These are phyloP conservation scores for Coniochaeta prunicola DNA, from an alignment of 2,329 filamentous ascomycete species.

Conservation along the genomic window DNA sequence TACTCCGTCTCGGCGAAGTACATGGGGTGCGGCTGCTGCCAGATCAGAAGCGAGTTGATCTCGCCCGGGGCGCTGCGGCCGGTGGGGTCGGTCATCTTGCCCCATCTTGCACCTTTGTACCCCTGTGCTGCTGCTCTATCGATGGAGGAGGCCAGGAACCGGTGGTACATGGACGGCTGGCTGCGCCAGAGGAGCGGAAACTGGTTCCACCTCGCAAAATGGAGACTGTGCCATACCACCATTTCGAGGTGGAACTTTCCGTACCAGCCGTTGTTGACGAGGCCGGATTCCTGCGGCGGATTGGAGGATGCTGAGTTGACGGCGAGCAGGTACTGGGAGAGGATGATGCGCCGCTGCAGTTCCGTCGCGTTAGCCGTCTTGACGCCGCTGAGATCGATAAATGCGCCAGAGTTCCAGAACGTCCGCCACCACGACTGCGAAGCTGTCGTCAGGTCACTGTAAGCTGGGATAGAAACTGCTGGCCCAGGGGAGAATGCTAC, in stretches of 20 bases:
- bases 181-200: slow-evolving; percentile 36
- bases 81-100: slow-evolving; percentile 50
- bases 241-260: slow-evolving; percentile 51
- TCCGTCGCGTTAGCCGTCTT: slow-evolving; percentile 34
- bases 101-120: slow-evolving; percentile 37
- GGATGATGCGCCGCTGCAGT: slow-evolving; percentile 43
- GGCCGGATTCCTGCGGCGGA: slow-evolving; percentile 36
- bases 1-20: slow-evolving; percentile 53
- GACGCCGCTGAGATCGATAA: slow-evolving; percentile 38
- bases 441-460: slow-evolving; percentile 16
- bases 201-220: slow-evolving; percentile 43
- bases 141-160: slow-evolving; percentile 32
- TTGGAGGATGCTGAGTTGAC: slow-evolving; percentile 43
- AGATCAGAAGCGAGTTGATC: slow-evolving; percentile 54
- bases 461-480: slow-evolving; percentile 15
- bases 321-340: slow-evolving; percentile 45
- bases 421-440: slow-evolving; percentile 36
- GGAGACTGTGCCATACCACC: slow-evolving; percentile 44
- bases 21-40: slow-evolving; percentile 56
- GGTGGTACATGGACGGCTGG: slow-evolving; percentile 35
- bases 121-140: slow-evolving; percentile 30
- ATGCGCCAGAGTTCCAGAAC: slow-evolving; percentile 43
- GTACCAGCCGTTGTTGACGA: slow-evolving; percentile 50
- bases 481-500: slow-evolving; percentile 22
- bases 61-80: slow-evolving; percentile 50